Percentiles rank a stretch among this genome's conserved stretches.
phyloP scores from a whole-genome alignment of 2,329 filamentous ascomycete species.

The Paecilomyces variotii region DNA sequence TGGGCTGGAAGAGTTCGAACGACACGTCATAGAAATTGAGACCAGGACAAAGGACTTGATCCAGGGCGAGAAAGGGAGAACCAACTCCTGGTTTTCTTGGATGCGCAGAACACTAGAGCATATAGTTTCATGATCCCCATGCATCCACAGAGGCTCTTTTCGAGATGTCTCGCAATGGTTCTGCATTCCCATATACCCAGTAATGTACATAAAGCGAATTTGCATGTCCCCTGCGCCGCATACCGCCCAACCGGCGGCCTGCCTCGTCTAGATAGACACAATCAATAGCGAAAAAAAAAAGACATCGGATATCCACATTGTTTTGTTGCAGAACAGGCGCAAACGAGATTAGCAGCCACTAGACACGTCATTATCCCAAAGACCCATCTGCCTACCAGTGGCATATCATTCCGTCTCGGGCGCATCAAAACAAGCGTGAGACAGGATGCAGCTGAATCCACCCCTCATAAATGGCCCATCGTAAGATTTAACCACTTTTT shows the following conservation, averaged over 20 bases:
- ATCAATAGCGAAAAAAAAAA: neutral
- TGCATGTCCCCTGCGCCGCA: neutral
- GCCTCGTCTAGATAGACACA: neutral
- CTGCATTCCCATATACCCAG: conserved; percentile 2
- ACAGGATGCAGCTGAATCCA: neutral
- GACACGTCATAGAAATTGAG: conserved; percentile 66
- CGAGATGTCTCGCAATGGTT: neutral
- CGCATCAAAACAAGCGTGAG: neutral
- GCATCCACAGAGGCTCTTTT: neutral
- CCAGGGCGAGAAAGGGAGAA: conserved; percentile 55
- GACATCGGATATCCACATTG: neutral
- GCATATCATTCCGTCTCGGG: neutral
- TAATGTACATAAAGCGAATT: conserved; percentile 3
- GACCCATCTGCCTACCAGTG: neutral
- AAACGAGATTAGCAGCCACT: neutral
- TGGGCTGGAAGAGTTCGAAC: conserved; percentile 69
- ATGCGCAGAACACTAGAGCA: conserved; percentile 30
- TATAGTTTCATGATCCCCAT: conserved; percentile 2
- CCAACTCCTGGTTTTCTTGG: conserved; percentile 53
- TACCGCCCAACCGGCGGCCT: neutral
- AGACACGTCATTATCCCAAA: neutral
- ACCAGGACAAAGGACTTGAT: conserved; percentile 56
- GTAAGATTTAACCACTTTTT: neutral
- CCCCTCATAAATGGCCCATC: neutral
- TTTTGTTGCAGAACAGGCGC: neutral